These are phyloP conservation scores for Pseudovirgaria hyperparasitica DNA, from an alignment of 2,329 filamentous ascomycete species.

Conservation along the genomic window DNA sequence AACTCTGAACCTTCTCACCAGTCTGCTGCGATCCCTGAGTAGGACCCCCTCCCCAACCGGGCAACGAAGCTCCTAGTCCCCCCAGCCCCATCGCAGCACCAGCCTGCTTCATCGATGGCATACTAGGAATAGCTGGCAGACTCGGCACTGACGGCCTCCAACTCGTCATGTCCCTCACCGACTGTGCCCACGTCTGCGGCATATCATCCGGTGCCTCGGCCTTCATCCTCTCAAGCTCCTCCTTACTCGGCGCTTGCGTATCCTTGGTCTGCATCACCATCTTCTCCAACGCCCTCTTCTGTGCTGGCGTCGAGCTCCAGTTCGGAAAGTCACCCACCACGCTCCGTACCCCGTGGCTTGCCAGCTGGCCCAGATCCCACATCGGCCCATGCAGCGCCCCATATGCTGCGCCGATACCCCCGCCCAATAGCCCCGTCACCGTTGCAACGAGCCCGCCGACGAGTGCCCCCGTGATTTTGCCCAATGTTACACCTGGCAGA, in stretches of 20 bases:
- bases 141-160: constrained; percentile 16
- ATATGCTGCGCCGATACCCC: constrained; percentile 22
- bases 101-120: constrained; percentile 7
- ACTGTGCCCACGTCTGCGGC: constrained; percentile 20
- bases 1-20: constrained; percentile 3
- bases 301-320: constrained; percentile 19
- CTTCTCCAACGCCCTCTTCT: constrained; percentile 23
- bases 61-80: constrained; percentile 15
- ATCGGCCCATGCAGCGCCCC: constrained; percentile 22
- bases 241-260: constrained; percentile 17
- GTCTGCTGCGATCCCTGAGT: constrained; percentile 5
- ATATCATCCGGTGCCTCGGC: constrained; percentile 18
- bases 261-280: constrained; percentile 24
- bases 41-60: constrained; percentile 9
- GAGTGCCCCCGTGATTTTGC: constrained; percentile 21
- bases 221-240: constrained; percentile 23
- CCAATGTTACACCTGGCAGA: constrained; percentile 20
- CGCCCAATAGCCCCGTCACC: constrained; percentile 21
- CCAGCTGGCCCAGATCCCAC: constrained; percentile 23
- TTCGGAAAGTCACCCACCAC: constrained; percentile 22
- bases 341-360: constrained; percentile 19
- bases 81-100: constrained; percentile 13
- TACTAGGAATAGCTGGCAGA: constrained; percentile 14
- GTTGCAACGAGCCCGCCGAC: constrained; percentile 21
- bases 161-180: constrained; percentile 19